Evolutionary conservation across 2,329 filamentous ascomycete species (phyloP).

Genomic region (Lachnellula arida): DNA sequence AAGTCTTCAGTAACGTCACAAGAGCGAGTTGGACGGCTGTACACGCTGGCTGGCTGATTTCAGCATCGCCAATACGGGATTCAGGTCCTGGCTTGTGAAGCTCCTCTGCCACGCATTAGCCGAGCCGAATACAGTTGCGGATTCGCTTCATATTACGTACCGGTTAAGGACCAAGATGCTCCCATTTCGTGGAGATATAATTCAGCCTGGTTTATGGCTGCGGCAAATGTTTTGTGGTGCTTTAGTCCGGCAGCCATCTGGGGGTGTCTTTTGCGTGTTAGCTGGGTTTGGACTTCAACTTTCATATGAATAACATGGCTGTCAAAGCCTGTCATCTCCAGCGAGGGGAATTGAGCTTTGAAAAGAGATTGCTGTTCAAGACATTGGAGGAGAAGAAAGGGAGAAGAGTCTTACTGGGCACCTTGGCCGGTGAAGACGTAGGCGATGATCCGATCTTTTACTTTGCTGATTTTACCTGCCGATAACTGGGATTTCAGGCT

Average conservation of each 20-base stretch:
- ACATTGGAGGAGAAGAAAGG: no score
- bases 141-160: neutral
- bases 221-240: no score
- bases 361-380: slow-evolving; percentile 9
- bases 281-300: no score
- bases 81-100: slow-evolving; percentile 14
- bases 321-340: no score
- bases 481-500: no score
- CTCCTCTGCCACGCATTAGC: slow-evolving; percentile 10
- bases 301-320: no score
- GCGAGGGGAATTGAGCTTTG: neutral
- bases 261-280: no score
- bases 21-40: slow-evolving; percentile 34
- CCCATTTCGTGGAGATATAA: no score
- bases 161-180: no score
- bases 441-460: neutral
- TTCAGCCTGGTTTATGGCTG: no score
- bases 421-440: slow-evolving; percentile 27
- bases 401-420: slow-evolving; percentile 14
- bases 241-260: no score
- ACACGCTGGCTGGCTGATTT: slow-evolving; percentile 29
- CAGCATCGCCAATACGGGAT: slow-evolving; percentile 9
- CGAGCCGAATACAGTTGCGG: neutral
- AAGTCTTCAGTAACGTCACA: slow-evolving; percentile 25
- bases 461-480: no score